Percentiles rank a stretch among this genome's conserved stretches.
Conservation (phyloP, 2,329 filamentous ascomycete species). For the Epichloe brachyelytri region DNA sequence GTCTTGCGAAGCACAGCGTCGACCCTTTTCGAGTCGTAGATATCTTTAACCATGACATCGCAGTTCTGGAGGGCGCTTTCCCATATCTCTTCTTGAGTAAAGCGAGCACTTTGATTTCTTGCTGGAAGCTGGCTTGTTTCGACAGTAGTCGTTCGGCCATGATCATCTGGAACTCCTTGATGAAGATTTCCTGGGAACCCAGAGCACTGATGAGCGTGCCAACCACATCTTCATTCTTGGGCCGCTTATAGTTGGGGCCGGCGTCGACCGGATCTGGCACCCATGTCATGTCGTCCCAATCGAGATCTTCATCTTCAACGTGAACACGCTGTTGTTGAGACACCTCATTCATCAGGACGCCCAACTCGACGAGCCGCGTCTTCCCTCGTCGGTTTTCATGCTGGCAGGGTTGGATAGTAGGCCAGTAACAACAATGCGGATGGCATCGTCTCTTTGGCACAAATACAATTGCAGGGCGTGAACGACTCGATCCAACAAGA, state of each 20-base stretch:
- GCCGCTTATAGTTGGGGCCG: constrained; percentile 79
- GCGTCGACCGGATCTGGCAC: constrained; percentile 86
- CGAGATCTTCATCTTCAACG: constrained; percentile 55
- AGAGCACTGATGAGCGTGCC: constrained; percentile 80
- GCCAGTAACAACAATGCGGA: constrained; percentile 63
- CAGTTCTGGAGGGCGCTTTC: constrained; percentile 79
- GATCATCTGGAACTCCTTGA: constrained; percentile 83
- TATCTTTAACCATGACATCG: constrained; percentile 94
- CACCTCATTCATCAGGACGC: constrained; percentile 50
- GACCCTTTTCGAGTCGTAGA: constrained; percentile 67
- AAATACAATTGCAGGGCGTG: constrained; percentile 63
- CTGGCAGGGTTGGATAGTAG: constrained; percentile 51
- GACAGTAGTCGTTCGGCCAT: constrained; percentile 70
- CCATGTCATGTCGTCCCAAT: constrained; percentile 92
- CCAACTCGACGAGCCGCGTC: constrained; percentile 52
- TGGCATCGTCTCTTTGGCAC: constrained; percentile 64
- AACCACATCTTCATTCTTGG: constrained; percentile 81
- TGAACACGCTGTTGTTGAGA: constrained; percentile 39
- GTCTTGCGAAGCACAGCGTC: constrained; percentile 51
- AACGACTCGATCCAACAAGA: constrained; percentile 62
- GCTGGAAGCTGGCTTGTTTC: constrained; percentile 56
- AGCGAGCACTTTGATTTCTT: constrained; percentile 71
- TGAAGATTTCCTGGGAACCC: constrained; percentile 81
- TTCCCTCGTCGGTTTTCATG: constrained; percentile 31
- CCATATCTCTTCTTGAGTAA: constrained; percentile 83